These are phyloP conservation scores for Vinca major DNA, from an alignment of 305 asterid genomes.

Conservation along the genomic window DNA sequence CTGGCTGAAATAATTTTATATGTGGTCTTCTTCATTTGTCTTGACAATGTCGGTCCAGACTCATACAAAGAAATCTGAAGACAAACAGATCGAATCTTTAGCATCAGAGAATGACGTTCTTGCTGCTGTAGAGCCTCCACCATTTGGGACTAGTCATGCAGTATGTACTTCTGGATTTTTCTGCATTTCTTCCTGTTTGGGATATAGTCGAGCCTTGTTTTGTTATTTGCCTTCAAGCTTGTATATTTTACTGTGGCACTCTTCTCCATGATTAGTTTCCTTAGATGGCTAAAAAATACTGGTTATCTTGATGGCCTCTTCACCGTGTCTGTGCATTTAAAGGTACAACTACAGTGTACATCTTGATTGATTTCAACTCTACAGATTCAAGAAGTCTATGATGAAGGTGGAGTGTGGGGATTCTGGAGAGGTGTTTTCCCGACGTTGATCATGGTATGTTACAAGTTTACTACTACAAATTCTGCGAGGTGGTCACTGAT, in stretches of 20 bases:
- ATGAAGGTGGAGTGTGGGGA: slow-evolving; percentile 76
- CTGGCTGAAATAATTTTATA: too few relatives aligned
- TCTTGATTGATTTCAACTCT: not conserved
- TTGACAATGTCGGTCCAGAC: slow-evolving; percentile 49
- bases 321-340: not conserved
- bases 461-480: slow-evolving; percentile 17
- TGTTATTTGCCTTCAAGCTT: too few relatives aligned
- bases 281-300: not conserved
- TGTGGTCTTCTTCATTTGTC: slow-evolving; percentile 19
- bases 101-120: slow-evolving; percentile 37
- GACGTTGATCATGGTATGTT: slow-evolving; percentile 86
- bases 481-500: slow-evolving; percentile 28
- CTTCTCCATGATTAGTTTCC: not conserved
- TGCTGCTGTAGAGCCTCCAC: slow-evolving; percentile 61
- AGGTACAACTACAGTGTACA: not conserved
- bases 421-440: slow-evolving; percentile 98
- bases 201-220: too few relatives aligned
- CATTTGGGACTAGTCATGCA: slow-evolving; percentile 67
- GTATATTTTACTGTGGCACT: not conserved
- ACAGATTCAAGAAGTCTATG: slow-evolving; percentile 88
- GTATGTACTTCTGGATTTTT: slow-evolving; percentile 33
- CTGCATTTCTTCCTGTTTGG: too few relatives aligned
- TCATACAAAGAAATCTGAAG: slow-evolving; percentile 60
- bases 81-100: slow-evolving; percentile 22
- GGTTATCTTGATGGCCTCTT: too few relatives aligned